Evolutionary conservation across 108 stramenopile species (phyloP).

Genomic region (Cylindrotheca fusiformis): DNA sequence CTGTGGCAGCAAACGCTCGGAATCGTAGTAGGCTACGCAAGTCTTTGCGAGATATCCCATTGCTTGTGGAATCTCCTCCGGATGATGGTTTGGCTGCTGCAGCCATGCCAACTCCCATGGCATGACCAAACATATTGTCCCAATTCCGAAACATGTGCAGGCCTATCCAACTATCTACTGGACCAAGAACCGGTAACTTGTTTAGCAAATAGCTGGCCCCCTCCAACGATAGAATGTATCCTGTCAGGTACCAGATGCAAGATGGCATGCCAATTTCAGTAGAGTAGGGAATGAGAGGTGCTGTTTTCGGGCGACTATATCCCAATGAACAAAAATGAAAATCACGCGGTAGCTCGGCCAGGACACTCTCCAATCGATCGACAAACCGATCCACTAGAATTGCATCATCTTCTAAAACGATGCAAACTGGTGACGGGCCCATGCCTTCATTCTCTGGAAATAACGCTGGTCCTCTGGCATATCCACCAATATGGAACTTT

Average conservation of each 20-base stretch:
- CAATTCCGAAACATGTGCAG: constrained; percentile 68
- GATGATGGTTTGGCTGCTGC: neutral
- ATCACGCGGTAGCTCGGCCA: constrained; percentile 77
- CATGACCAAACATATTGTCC: constrained; percentile 68
- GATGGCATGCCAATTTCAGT: constrained; percentile 68
- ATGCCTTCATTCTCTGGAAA: constrained; percentile 43
- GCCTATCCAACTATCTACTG: constrained; percentile 79
- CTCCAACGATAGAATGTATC: constrained; percentile 70
- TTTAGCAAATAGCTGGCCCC: constrained; percentile 55
- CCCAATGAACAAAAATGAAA: constrained; percentile 87
- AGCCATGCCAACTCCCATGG: constrained; percentile 62
- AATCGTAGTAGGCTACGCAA: constrained; percentile 58
- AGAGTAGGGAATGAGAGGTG: constrained; percentile 74
- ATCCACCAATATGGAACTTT: constrained; percentile 60
- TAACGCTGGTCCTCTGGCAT: constrained; percentile 54
- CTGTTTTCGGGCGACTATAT: constrained; percentile 76
- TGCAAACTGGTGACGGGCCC: constrained; percentile 65
- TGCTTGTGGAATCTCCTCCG: constrained; percentile 1
- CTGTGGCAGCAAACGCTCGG: constrained; percentile 71
- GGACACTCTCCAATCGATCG: constrained; percentile 58
- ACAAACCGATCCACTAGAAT: constrained; percentile 73
- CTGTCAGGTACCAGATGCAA: constrained; percentile 81
- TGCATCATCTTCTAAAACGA: constrained; percentile 85
- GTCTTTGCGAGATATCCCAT: constrained; percentile 41
- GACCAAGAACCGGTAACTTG: constrained; percentile 64